These are phyloP conservation scores for Cercophora newfieldiana DNA, from an alignment of 495 filamentous ascomycete species.

Conservation along the genomic window DNA sequence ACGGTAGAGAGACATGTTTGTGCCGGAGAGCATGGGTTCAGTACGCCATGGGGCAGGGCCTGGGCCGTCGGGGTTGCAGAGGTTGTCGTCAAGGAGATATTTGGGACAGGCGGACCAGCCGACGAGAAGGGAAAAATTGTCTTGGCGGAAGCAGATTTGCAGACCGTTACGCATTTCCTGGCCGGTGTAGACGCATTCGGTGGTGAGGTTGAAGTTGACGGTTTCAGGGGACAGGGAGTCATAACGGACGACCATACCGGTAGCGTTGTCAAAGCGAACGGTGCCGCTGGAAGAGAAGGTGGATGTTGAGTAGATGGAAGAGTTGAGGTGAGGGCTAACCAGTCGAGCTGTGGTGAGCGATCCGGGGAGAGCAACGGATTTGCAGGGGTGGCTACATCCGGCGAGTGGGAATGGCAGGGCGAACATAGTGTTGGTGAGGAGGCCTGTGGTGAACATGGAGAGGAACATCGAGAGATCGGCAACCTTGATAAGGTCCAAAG, in stretches of 20 bases:
- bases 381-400: slow-evolving; percentile 5
- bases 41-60: slow-evolving; percentile 9
- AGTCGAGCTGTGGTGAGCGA: slow-evolving; percentile 9
- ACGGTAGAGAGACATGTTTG: slow-evolving; percentile 16
- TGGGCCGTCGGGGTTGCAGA: slow-evolving; percentile 4
- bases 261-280: slow-evolving; percentile 18
- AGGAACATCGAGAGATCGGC: slow-evolving; percentile 20
- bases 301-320: slow-evolving; percentile 13
- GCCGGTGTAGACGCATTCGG: slow-evolving; percentile 19
- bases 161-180: slow-evolving; percentile 15
- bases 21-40: slow-evolving; percentile 4
- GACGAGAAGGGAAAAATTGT: slow-evolving; percentile 5
- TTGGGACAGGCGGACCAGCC: slow-evolving; percentile 24
- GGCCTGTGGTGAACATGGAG: slow-evolving; percentile 2
- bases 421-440: slow-evolving; percentile 18
- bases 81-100: background rate
- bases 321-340: slow-evolving; percentile 16
- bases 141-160: slow-evolving; percentile 22
- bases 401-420: slow-evolving; percentile 9
- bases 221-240: background rate
- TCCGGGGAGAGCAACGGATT: slow-evolving; percentile 17
- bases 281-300: slow-evolving; percentile 8
- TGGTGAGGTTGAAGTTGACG: slow-evolving; percentile 3
- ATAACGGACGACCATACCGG: slow-evolving; percentile 17
- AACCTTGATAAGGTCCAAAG: background rate